Evolutionary conservation across 306 rosid genomes (phyloP).

Genomic region (Rubus parviflorus): DNA sequence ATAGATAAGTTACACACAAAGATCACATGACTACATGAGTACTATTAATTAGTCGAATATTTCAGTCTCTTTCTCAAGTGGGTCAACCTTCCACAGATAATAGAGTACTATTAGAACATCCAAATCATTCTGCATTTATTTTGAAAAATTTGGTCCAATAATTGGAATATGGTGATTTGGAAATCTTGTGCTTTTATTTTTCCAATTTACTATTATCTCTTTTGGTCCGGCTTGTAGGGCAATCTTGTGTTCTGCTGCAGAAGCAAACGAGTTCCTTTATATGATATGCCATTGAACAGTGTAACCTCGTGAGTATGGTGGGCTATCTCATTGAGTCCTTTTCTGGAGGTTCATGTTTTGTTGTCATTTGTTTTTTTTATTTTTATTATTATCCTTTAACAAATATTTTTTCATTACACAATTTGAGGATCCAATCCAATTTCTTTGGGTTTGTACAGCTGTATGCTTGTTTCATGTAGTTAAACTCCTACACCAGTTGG

Average conservation of each 20-base stretch:
- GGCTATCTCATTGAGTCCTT: conserved; percentile 19
- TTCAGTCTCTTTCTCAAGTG: background rate
- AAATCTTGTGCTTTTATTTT: background rate
- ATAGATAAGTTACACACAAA: background rate
- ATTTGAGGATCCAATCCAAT: background rate
- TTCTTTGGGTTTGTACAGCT: conserved; percentile 4
- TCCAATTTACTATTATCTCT: background rate
- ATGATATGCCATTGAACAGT: background rate
- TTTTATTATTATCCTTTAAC: background rate
- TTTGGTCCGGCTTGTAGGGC: background rate
- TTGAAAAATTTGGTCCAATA: background rate
- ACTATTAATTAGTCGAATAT: too few relatives aligned
- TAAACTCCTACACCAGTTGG: background rate
- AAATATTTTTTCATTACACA: background rate
- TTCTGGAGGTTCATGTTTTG: conserved; percentile 5
- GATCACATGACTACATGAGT: background rate
- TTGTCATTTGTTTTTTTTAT: background rate
- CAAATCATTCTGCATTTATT: background rate
- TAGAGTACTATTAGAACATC: background rate
- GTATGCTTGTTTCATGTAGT: background rate
- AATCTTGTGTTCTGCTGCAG: background rate
- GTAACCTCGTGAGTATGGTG: conserved; percentile 39
- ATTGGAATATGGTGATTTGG: background rate
- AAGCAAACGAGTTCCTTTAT: background rate
- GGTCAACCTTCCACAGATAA: background rate